Evolutionary conservation across 2,329 filamentous ascomycete genomes (phyloP).

Genomic region (Falciphora oryzae): DNA sequence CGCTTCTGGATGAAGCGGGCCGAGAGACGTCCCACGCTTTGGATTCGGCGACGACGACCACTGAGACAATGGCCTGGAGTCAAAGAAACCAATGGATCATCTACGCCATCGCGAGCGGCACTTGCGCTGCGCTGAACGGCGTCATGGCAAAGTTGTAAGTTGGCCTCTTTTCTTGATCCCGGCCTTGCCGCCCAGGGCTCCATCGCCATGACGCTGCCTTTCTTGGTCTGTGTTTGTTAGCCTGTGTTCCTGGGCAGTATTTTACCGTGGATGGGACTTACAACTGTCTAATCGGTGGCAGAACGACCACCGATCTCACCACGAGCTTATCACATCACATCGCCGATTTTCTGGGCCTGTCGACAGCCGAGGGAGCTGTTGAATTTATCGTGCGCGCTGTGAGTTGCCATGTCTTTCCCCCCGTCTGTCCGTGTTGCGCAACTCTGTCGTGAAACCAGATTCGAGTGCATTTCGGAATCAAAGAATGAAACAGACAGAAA

Average conservation of each 20-base stretch:
- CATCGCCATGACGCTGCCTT: not conserved
- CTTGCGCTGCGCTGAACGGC: constrained; percentile 74
- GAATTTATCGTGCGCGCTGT: constrained; percentile 46
- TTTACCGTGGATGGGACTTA: not conserved
- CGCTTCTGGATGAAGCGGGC: not conserved
- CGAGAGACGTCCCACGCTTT: not conserved
- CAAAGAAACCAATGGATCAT: constrained; percentile 53
- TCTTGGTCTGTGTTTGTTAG: not conserved
- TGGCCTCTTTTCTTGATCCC: no score
- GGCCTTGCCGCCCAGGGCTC: not conserved
- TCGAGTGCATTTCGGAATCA: not conserved
- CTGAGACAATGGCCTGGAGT: constrained; percentile 19
- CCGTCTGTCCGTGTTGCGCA: no score
- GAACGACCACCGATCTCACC: constrained; percentile 52
- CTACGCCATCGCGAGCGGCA: constrained; percentile 67
- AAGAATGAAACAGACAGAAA: not conserved
- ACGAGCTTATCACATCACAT: constrained; percentile 39
- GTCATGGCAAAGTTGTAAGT: constrained; percentile 77
- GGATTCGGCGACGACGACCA: not conserved
- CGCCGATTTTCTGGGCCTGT: constrained; percentile 38
- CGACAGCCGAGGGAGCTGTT: constrained; percentile 33
- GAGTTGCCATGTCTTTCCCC: constrained; percentile 22
- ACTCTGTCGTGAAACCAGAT: not conserved
- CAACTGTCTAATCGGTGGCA: constrained; percentile 18
- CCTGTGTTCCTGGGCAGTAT: not conserved